A percentile compares a stretch with the other conserved stretches of the same genome.
phyloP scores from a whole-genome alignment of 331 rosid genomes.

The Acacia concinna region DNA sequence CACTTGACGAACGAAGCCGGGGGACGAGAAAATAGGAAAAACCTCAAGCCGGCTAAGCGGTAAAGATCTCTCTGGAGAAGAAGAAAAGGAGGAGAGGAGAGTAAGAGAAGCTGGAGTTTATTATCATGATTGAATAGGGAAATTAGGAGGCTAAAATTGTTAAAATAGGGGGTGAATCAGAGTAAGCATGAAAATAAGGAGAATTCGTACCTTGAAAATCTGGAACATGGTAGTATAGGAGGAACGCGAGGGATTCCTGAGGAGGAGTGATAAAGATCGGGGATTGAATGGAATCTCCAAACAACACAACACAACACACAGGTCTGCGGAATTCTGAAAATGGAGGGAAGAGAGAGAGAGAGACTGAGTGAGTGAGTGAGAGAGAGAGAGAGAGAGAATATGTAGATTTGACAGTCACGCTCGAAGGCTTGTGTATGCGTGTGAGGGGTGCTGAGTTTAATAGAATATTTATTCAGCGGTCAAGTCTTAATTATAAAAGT shows the following conservation, averaged over 20 bases:
- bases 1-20: neutral
- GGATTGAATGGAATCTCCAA: conserved; percentile 65
- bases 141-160: neutral
- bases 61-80: conserved; percentile 24
- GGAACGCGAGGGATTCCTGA: conserved; percentile 59
- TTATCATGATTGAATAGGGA: neutral
- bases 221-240: conserved; percentile 61
- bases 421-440: conserved; percentile 45
- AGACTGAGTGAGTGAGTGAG: conserved; percentile 32
- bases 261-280: conserved; percentile 65
- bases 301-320: conserved; percentile 46
- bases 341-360: conserved; percentile 43
- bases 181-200: neutral
- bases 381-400: conserved; percentile 55
- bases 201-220: conserved; percentile 67
- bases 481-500: no score
- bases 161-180: conserved; percentile 30
- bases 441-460: neutral
- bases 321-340: conserved; percentile 64
- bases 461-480: conserved; percentile 35
- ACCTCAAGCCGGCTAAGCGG: conserved; percentile 4
- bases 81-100: neutral
- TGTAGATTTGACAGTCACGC: conserved; percentile 95
- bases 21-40: neutral
- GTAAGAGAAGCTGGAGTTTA: neutral